Base-by-base conservation (phyloP, 495 filamentous ascomycete species). In the Xylaria nigripes region DNA sequence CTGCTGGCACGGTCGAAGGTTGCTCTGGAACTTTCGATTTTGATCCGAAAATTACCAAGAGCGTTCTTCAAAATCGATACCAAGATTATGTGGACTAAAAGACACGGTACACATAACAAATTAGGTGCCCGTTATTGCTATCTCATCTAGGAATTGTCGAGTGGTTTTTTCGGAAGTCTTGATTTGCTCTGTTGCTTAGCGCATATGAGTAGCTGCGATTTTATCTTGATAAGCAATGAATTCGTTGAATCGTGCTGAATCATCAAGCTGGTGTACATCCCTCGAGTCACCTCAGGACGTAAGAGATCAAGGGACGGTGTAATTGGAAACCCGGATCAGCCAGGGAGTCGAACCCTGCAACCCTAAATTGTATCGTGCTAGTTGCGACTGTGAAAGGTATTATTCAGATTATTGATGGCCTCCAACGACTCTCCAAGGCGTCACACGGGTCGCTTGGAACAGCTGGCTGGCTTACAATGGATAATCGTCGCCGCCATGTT, bases 401-500 rank as follows among this genome's bases (percentile, higher is more conserved):
- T 48, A 29, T 13, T 36, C 34, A 15, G 15, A 7, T 48, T 24
- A 34, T 30, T 30, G 15, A 40, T 48, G 36, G 10, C 19, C 23
- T 22, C 10, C 12, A 24, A 46, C 5, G 7, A 13, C 15, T 19
- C 27, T 27, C 32, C 5, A n/a, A 12, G 32, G 8, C 32, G 10
- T 36, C 32, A 36, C 10, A 9, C 3, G 25, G 25, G 9, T 29
- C 25, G 9, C 25, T 29, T 29, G 3, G 25, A 4, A 13, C 12
- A 6, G 13, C 42, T 16, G 3, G 18, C 46, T 6, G 7, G 6
- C n/a, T 54, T 27, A 55, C 53, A 55, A 44, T 19, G 53, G 21
- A 45, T 60, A 60, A 9, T 48, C 56, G 18, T 57, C 54, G 21
- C 54, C 54, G 16, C 47, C 42, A 41, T 30, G 13, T 34, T 50